phyloP scores from a whole-genome alignment of 1,139 yeast genomes.

The Debaryomyces fabryi region DNA sequence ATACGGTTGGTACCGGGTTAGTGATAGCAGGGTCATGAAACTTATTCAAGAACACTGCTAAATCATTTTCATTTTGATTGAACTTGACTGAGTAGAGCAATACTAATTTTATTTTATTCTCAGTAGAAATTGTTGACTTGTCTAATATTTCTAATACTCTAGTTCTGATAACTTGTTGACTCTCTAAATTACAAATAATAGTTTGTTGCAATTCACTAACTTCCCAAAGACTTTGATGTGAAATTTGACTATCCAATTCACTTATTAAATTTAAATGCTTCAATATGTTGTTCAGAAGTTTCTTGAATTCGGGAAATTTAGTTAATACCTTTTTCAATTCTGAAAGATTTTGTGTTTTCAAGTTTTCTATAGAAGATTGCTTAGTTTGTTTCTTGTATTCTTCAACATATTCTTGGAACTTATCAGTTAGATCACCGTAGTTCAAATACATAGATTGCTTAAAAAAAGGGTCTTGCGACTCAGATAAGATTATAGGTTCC shows the following conservation, averaged over 20 bases:
- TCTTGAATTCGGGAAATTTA: conserved; percentile 90
- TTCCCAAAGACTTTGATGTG: conserved; percentile 68
- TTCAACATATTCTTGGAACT: conserved; percentile 81
- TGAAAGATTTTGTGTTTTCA: conserved; percentile 67
- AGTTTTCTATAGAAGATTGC: conserved; percentile 57
- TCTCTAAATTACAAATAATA: conserved; percentile 63
- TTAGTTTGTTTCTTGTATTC: conserved; percentile 82
- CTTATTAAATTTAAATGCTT: conserved; percentile 90
- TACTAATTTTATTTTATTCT: conserved; percentile 52
- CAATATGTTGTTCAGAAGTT: conserved; percentile 84
- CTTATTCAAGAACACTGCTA: conserved; percentile 27
- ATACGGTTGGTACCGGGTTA: conserved; percentile 33
- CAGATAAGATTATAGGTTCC: conserved; percentile 36
- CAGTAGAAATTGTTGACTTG: conserved; percentile 27
- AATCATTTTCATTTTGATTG: conserved; percentile 27
- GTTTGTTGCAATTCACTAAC: conserved; percentile 90
- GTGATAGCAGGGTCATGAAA: conserved; percentile 33
- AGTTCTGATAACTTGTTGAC: conserved; percentile 30
- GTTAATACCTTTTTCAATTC: conserved; percentile 91
- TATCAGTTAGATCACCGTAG: conserved; percentile 93
- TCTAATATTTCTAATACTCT: conserved; percentile 32
- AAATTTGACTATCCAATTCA: conserved; percentile 76
- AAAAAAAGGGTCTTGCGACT: conserved; percentile 70
- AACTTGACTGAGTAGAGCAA: conserved; percentile 75
- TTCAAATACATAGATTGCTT: conserved; percentile 81